Base-by-base conservation (phyloP, 2,329 filamentous ascomycete species). In the Aspergillus hortae region DNA sequence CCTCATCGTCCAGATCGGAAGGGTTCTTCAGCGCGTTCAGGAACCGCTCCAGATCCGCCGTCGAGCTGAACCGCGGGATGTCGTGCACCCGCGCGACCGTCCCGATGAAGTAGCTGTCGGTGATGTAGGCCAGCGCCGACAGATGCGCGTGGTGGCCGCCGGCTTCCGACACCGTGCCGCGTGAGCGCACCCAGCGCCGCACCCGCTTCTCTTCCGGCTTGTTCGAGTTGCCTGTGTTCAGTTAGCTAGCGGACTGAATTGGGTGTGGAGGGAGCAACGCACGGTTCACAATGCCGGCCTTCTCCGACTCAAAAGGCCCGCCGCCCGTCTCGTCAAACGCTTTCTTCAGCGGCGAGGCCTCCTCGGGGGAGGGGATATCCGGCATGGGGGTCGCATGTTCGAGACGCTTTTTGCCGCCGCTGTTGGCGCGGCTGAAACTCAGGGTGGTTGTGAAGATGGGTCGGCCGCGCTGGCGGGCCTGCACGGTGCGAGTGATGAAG, bases 401-500 rank as follows among this genome's bases (percentile, higher is more conserved):
- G 4, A 94, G 79, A 40, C 67, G 73, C 59, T 79, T 71, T 61
- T 78, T 74, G 2, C 81, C 80, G 5, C 70, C 70, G 52, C 71
- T 67, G 70, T 74, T 68, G 66, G 87, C 84, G 15, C 83, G 80
- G 66, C 88, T 87, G 69, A 99, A 97, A 57, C 88, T 94, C 73
- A 95, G 84, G 5, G 92, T 99, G 1, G 90, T 94, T 15, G 92
- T 97, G 75, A 97, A 97, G 74, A 99, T 97, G 66, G 88, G 89
- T 54, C 85, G 84, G 9, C 92, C 94, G 38, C 85, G 80, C 75
- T 99, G 94, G 25, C 91, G 81, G 30, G 94, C 94, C 74, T 97
- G 92, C n/a, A 99, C 94, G 1, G 92, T 97, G 49, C 94, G 82
- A 35, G 94, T 97, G 49, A 90, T 87, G 70, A 92, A 99, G 47